Conservation (phyloP, 2,329 filamentous ascomycete genomes). For the Exophiala sp. region DNA sequence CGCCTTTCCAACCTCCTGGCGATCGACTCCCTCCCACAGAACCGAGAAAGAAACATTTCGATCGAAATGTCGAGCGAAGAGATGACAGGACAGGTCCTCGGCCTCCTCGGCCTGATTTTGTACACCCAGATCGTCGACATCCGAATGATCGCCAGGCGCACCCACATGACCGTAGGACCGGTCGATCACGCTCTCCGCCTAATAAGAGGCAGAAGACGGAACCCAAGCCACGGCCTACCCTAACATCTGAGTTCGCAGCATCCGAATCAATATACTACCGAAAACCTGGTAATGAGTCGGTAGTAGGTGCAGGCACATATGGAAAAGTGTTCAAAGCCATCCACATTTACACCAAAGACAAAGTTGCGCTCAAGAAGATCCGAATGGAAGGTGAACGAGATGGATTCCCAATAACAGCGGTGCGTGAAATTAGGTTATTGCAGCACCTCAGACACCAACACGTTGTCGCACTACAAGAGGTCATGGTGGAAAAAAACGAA, state of each 20-base stretch:
- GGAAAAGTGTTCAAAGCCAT: slow-evolving; percentile 94
- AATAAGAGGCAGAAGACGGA: slow-evolving; percentile 66
- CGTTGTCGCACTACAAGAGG: slow-evolving; percentile 78
- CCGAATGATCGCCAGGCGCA: slow-evolving; percentile 33
- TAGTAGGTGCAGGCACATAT: slow-evolving; percentile 92
- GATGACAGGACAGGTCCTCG: slow-evolving; percentile 38
- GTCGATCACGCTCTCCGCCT: slow-evolving; percentile 51
- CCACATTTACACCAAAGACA: slow-evolving; percentile 81
- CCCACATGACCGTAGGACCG: slow-evolving; percentile 46
- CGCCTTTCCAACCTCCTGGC: slow-evolving; percentile 38
- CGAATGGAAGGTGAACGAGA: slow-evolving; percentile 91
- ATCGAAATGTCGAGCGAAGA: slow-evolving; percentile 36
- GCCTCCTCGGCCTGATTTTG: slow-evolving; percentile 33
- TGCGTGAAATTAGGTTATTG: slow-evolving; percentile 87
- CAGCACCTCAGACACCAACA: slow-evolving; percentile 80
- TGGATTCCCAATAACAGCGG: slow-evolving; percentile 85
- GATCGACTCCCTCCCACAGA: slow-evolving; percentile 35
- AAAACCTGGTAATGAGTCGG: slow-evolving; percentile 95
- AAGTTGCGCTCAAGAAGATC: slow-evolving; percentile 85
- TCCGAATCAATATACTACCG: slow-evolving; percentile 91
- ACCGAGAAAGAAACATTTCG: slow-evolving; percentile 37
- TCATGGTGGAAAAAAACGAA: slow-evolving; percentile 98
- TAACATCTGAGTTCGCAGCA: slow-evolving; percentile 67
- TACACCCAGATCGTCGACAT: slow-evolving; percentile 36
- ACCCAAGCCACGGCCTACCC: slow-evolving; percentile 65